Percentiles rank a stretch among this genome's conserved stretches.
Evolutionary conservation across 169 alveolate species (phyloP).

Genomic region (Eimeria necatrix): DNA sequence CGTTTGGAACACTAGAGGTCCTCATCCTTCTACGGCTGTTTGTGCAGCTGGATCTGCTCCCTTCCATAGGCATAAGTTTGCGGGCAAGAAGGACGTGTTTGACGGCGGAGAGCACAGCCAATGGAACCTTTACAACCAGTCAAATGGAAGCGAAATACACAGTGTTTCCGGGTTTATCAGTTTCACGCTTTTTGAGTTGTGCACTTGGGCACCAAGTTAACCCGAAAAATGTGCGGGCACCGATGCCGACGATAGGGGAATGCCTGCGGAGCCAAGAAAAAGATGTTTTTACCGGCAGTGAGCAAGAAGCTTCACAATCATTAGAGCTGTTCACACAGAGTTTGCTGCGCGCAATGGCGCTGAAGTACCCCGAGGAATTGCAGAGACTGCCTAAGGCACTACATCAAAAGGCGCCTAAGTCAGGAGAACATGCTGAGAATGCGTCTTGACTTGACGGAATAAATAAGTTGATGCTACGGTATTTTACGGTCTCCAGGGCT

Average conservation of each 20-base stretch:
- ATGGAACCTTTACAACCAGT: neutral
- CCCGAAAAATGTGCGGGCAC: neutral
- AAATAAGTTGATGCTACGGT: too few species aligned
- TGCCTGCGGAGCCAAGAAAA: neutral
- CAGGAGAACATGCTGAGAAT: too few species aligned
- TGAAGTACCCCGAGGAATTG: constrained; percentile 38
- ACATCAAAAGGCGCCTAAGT: neutral
- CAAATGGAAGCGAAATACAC: too few species aligned
- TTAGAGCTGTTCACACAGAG: neutral
- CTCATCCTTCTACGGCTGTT: constrained; percentile 18
- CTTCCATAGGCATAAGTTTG: neutral
- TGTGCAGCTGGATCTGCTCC: constrained; percentile 56
- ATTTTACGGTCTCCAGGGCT: too few species aligned
- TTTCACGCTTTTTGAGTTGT: neutral
- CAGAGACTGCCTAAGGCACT: neutral
- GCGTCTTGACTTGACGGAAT: too few species aligned
- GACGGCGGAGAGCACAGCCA: neutral
- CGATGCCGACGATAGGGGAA: neutral
- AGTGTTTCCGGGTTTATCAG: neutral
- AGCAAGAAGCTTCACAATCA: neutral
- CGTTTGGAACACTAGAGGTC: neutral
- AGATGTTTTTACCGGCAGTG: neutral
- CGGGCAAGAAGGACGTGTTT: neutral
- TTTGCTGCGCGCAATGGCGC: neutral
- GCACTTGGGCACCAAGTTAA: constrained; percentile 18